phyloP scores from a whole-genome alignment of 441 rosid genomes.

The Theobroma grandiflorum region DNA sequence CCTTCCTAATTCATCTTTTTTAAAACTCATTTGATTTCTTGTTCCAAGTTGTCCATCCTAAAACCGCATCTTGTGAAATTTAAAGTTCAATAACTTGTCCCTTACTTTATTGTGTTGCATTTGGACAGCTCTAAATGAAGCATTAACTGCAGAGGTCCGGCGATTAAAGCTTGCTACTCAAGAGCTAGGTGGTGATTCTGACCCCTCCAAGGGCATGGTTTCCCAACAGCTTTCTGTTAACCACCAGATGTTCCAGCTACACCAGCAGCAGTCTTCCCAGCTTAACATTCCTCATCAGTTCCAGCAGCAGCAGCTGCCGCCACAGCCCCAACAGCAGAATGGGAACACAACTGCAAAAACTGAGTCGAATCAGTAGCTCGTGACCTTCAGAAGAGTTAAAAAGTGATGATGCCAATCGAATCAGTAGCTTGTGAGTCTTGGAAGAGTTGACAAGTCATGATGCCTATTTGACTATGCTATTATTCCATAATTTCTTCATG shows the following conservation, averaged over 20 bases:
- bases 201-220: slow-evolving; percentile 58
- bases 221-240: slow-evolving; percentile 60
- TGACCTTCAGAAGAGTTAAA: slow-evolving; percentile 17
- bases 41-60: not conserved
- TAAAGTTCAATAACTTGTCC: not conserved
- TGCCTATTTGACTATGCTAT: slow-evolving; percentile 17
- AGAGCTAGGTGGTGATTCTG: slow-evolving; percentile 61
- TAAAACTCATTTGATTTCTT: not conserved
- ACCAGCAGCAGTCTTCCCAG: slow-evolving; percentile 45
- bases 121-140: slow-evolving; percentile 85
- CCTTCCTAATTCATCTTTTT: not conserved
- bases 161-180: slow-evolving; percentile 74
- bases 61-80: not conserved
- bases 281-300: slow-evolving; percentile 45
- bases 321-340: slow-evolving; percentile 58
- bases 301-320: slow-evolving; percentile 36
- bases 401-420: not conserved
- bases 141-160: slow-evolving; percentile 83
- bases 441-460: slow-evolving; percentile 21
- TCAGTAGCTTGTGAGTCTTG: not conserved
- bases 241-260: slow-evolving; percentile 70
- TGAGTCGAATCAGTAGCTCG: slow-evolving; percentile 59
- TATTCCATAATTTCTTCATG: slow-evolving; percentile 24
- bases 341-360: slow-evolving; percentile 54
- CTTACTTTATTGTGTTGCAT: not conserved